Percentiles rank a stretch among this genome's conserved stretches.
phyloP scores from a whole-genome alignment of 805 yeast genomes.

The Yarrowia yakushimensis region DNA sequence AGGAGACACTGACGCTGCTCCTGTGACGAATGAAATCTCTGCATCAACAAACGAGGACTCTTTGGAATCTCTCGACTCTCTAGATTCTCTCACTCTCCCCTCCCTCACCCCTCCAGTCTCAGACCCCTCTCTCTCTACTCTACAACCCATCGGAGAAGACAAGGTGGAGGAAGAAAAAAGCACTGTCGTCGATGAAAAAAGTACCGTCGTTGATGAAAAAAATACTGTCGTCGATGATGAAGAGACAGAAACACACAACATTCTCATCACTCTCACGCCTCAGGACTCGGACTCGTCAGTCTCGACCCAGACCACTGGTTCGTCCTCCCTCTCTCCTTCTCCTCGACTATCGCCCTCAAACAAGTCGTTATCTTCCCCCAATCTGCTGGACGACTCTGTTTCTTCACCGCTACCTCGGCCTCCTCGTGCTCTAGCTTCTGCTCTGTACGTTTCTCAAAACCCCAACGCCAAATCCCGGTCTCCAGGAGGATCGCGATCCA shows the following conservation, averaged over 20 bases:
- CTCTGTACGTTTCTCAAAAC: not conserved
- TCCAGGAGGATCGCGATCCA: not conserved
- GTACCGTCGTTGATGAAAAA: not conserved
- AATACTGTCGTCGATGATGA: not conserved
- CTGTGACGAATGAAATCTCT: no score
- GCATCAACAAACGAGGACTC: no score
- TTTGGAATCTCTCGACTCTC: no score
- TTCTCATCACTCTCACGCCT: not conserved
- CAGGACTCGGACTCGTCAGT: not conserved
- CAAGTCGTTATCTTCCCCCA: not conserved
- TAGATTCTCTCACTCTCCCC: no score
- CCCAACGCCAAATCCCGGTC: constrained; percentile 4
- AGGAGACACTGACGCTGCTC: no score
- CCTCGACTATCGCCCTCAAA: not conserved
- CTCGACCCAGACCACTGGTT: not conserved
- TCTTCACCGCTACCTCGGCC: not conserved
- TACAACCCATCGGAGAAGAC: not conserved
- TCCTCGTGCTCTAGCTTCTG: not conserved
- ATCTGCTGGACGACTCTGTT: not conserved
- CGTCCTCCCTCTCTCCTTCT: not conserved
- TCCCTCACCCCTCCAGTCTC: no score
- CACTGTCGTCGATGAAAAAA: not conserved
- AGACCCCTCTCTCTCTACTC: not conserved
- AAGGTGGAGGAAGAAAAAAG: not conserved
- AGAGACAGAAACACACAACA: not conserved